Evolutionary conservation across 495 filamentous ascomycete species (phyloP).

Genomic region (Lasiosphaeriaceae sp.): DNA sequence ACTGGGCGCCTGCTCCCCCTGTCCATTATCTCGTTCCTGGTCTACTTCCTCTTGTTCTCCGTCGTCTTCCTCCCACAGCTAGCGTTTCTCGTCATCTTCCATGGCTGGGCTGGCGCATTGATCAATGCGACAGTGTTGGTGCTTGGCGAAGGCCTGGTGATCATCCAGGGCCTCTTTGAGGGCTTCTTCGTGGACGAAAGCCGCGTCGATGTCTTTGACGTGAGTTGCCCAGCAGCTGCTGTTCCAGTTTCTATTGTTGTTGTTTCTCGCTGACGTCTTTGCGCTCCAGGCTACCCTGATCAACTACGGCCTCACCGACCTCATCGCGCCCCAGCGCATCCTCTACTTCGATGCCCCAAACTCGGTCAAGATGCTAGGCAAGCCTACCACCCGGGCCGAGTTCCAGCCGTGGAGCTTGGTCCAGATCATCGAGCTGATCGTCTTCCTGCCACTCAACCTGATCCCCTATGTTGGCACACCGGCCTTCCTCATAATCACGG

Average conservation of each 20-base stretch:
- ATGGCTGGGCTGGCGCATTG: constrained; percentile 70
- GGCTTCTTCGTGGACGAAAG: constrained; percentile 78
- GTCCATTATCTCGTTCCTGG: constrained; percentile 64
- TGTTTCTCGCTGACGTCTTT: constrained; percentile 1
- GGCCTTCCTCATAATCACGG: constrained; percentile 71
- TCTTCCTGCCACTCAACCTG: constrained; percentile 83
- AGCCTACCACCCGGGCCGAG: constrained; percentile 60
- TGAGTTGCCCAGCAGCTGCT: constrained; percentile 41
- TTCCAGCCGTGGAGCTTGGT: constrained; percentile 67
- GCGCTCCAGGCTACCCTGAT: constrained; percentile 41
- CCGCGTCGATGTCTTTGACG: constrained; percentile 91
- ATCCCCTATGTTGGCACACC: constrained; percentile 80
- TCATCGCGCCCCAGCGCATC: constrained; percentile 69
- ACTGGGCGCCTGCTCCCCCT: constrained; percentile 65
- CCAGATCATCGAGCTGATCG: constrained; percentile 73
- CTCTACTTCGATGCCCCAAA: constrained; percentile 58
- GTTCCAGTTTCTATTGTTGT: neutral
- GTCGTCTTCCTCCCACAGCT: constrained; percentile 88
- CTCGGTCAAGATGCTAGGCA: constrained; percentile 69
- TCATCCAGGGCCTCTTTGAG: constrained; percentile 74
- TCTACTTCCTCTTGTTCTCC: constrained; percentile 72
- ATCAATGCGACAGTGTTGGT: constrained; percentile 74
- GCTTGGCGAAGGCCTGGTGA: constrained; percentile 73
- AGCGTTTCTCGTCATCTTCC: constrained; percentile 75
- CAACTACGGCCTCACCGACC: constrained; percentile 44